Evolutionary conservation across 176 grass and related monocot species (phyloP).

Genomic region (Carex myosuroides): DNA sequence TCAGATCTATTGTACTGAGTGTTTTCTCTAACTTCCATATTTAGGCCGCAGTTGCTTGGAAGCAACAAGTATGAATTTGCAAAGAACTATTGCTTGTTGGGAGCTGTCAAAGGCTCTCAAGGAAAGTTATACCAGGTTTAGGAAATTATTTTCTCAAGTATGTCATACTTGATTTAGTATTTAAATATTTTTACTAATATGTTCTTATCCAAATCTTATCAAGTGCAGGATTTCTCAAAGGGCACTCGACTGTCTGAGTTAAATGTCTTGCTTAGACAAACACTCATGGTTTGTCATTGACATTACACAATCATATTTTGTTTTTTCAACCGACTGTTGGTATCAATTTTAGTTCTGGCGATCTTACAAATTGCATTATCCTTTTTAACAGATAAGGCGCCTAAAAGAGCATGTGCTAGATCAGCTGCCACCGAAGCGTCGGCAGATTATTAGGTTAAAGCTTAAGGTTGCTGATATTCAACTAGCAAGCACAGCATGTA

Average conservation of each 20-base stretch:
- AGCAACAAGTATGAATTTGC: slow-evolving; percentile 78
- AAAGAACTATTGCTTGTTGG: slow-evolving; percentile 67
- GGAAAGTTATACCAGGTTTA: slow-evolving; percentile 62
- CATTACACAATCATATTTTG: slow-evolving; percentile 6
- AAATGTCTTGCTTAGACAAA: slow-evolving; percentile 87
- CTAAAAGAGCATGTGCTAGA: slow-evolving; percentile 86
- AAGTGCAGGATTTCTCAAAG: slow-evolving; percentile 82
- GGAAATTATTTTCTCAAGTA: slow-evolving; percentile 19
- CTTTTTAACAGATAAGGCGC: slow-evolving; percentile 56
- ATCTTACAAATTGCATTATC: slow-evolving; percentile 8
- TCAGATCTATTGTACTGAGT: not conserved
- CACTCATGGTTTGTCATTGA: slow-evolving; percentile 73
- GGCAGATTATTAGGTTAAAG: slow-evolving; percentile 76
- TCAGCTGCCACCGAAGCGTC: slow-evolving; percentile 81
- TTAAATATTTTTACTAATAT: slow-evolving; percentile 23
- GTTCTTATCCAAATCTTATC: slow-evolving; percentile 14
- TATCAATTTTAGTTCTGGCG: slow-evolving; percentile 12
- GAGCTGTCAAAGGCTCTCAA: slow-evolving; percentile 31
- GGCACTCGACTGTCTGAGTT: slow-evolving; percentile 70
- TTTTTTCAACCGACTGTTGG: not conserved
- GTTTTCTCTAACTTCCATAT: slow-evolving; percentile 18
- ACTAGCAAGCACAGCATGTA: slow-evolving; percentile 31
- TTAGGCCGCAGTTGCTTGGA: slow-evolving; percentile 81
- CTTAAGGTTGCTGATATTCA: slow-evolving; percentile 58
- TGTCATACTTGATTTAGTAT: slow-evolving; percentile 1